Percentiles rank a stretch among this genome's conserved stretches.
These are phyloP conservation scores for Ceratobasidium sp. DNA, from an alignment of 1,284 basidiomycete species.

Conservation along the genomic window DNA sequence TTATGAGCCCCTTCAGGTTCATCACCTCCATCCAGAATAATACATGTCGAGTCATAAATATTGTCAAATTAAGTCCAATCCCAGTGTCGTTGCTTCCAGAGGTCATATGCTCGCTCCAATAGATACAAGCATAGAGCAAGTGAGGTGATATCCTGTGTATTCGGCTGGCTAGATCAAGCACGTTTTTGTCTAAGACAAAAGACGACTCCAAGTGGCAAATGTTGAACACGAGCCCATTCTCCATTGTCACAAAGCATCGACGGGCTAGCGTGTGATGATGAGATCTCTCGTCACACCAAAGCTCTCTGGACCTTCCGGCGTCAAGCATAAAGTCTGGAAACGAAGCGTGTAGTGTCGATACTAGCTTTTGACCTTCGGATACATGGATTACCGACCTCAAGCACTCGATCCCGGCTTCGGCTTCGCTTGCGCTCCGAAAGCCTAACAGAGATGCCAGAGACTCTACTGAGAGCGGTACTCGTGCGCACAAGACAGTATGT, in stretches of 20 bases:
- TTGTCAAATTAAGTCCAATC: no score
- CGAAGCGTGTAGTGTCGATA: slow-evolving; percentile 29
- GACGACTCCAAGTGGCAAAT: slow-evolving; percentile 23
- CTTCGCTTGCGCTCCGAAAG: neutral
- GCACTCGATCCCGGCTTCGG: neutral
- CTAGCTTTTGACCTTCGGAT: neutral
- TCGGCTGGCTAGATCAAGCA: neutral
- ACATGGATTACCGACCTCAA: slow-evolving; percentile 23
- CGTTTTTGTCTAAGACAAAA: neutral
- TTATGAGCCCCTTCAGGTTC: neutral
- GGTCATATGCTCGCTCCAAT: slow-evolving; percentile 22
- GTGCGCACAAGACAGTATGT: slow-evolving; percentile 18
- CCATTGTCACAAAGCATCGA: slow-evolving; percentile 20
- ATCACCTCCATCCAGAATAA: slow-evolving; percentile 38
- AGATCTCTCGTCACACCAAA: neutral
- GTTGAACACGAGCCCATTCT: slow-evolving; percentile 14
- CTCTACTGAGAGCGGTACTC: neutral
- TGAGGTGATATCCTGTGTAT: neutral
- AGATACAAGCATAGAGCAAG: slow-evolving; percentile 16
- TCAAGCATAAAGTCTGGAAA: slow-evolving; percentile 31
- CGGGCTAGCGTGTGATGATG: slow-evolving; percentile 11
- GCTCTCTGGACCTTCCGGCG: neutral
- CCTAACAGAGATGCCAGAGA: neutral
- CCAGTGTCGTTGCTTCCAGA: neutral
- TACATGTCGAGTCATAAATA: neutral